Conservation (phyloP, 345 rosid genomes). For the Citrus reticulata region DNA sequence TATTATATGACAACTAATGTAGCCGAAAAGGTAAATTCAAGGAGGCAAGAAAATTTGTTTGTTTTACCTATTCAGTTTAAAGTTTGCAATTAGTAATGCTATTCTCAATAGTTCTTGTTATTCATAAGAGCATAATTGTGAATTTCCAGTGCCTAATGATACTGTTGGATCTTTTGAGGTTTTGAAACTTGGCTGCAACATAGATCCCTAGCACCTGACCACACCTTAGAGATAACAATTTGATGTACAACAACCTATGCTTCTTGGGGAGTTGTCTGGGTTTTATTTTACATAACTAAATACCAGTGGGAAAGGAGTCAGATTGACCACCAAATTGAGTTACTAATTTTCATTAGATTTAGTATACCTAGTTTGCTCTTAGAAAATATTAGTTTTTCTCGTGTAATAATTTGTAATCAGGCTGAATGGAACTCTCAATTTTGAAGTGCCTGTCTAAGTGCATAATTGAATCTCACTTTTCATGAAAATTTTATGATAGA, state of each 20-base stretch:
- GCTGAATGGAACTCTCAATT: not conserved
- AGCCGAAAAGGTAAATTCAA: not conserved
- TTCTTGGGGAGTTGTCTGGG: not conserved
- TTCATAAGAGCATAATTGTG: not conserved
- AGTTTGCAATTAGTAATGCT: not conserved
- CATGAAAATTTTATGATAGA: not conserved
- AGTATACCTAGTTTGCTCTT: not conserved
- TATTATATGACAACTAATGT: not conserved
- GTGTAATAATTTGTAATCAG: not conserved
- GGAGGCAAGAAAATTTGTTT: not conserved
- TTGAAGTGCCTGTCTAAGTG: not conserved
- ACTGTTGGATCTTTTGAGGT: not conserved
- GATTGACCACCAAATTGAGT: not conserved
- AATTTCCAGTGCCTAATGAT: not conserved
- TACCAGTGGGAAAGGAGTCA: not conserved
- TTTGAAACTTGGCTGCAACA: not conserved
- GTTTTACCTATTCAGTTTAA: not conserved
- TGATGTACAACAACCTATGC: not conserved
- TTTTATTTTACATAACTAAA: not conserved
- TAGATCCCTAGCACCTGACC: not conserved
- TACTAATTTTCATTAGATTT: not conserved
- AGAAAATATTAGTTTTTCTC: not conserved
- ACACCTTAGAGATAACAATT: not conserved
- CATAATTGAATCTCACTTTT: not conserved
- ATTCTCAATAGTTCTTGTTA: not conserved